Evolutionary conservation across 176 grass and related monocot species (phyloP).

Genomic region (Phragmites australis): DNA sequence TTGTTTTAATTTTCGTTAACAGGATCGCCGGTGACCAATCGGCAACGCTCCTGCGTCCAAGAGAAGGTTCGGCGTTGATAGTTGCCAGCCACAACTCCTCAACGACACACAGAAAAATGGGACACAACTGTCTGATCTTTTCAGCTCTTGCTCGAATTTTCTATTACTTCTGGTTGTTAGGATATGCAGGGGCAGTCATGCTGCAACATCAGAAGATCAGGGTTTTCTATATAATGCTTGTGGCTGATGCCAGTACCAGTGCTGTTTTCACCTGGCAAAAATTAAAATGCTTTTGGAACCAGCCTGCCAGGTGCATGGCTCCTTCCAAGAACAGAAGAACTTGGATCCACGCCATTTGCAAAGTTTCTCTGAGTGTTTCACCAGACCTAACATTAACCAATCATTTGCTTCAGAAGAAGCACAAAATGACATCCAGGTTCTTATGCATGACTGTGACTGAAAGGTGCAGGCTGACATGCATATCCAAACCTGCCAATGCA

Average conservation of each 20-base stretch:
- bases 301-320: background rate
- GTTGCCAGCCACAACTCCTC: conserved; percentile 50
- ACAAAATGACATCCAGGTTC: background rate
- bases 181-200: conserved; percentile 13
- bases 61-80: conserved; percentile 46
- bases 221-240: background rate
- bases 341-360: conserved; percentile 23
- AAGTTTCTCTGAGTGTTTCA: conserved; percentile 13
- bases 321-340: conserved; percentile 13
- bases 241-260: no score
- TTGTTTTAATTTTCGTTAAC: background rate
- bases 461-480: conserved; percentile 32
- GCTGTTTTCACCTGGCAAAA: conserved; percentile 24
- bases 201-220: background rate
- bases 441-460: conserved; percentile 24
- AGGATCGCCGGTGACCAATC: conserved; percentile 34
- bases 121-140: conserved; percentile 44
- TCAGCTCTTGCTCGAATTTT: conserved; percentile 30
- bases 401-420: conserved; percentile 7
- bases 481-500: conserved; percentile 20
- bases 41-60: conserved; percentile 22
- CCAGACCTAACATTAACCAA: conserved; percentile 24
- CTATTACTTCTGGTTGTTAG: background rate
- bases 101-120: background rate
- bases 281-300: conserved; percentile 5